phyloP scores from a whole-genome alignment of 306 rosid species.

The Citrullus amarus region DNA sequence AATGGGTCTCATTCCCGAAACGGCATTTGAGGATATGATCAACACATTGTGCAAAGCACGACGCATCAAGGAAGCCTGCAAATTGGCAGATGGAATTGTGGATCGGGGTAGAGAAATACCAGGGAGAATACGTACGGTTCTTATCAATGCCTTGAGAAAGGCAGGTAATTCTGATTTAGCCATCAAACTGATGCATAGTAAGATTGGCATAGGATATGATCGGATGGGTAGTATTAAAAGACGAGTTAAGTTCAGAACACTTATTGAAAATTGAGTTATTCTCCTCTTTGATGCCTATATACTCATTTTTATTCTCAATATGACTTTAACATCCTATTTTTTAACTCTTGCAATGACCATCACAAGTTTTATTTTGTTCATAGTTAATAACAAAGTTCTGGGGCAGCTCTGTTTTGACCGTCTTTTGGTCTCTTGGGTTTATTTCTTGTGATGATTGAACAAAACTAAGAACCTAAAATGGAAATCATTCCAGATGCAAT shows the following conservation, averaged over 20 bases:
- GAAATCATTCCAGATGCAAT: neutral
- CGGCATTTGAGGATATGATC: conserved; percentile 78
- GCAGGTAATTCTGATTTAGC: conserved; percentile 75
- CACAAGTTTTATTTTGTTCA: neutral
- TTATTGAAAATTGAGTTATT: conserved; percentile 18
- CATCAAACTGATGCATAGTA: conserved; percentile 78
- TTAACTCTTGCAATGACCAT: neutral
- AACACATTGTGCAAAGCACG: conserved; percentile 61
- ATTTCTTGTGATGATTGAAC: neutral
- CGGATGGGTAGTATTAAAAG: conserved; percentile 58
- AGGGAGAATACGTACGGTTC: conserved; percentile 52
- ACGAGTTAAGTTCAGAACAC: conserved; percentile 70
- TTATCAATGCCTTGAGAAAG: conserved; percentile 78
- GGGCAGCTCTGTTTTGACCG: neutral
- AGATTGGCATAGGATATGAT: conserved; percentile 86
- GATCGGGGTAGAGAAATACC: conserved; percentile 87
- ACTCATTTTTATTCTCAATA: neutral
- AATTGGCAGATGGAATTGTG: conserved; percentile 85
- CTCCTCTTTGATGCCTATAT: neutral
- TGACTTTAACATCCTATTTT: neutral
- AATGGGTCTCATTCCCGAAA: conserved; percentile 64
- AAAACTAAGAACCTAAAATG: neutral
- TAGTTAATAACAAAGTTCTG: neutral
- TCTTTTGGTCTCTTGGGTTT: neutral
- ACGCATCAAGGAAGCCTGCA: conserved; percentile 78